Base-by-base conservation (phyloP, 768 basidiomycete species). In the Cystofilobasidium bisporidii region DNA sequence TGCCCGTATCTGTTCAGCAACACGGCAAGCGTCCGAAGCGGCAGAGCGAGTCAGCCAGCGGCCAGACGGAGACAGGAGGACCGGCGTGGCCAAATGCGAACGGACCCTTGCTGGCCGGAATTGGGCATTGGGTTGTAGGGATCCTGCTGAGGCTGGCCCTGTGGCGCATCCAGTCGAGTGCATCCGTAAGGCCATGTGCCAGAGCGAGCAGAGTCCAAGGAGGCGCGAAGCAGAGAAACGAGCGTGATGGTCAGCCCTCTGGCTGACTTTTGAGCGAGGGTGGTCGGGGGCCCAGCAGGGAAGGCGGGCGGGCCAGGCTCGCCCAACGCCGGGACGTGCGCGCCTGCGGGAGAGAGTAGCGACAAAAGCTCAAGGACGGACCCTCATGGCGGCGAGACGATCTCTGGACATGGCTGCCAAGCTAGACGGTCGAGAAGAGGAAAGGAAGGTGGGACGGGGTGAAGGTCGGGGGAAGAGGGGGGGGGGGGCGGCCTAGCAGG, bases 311-410 rank as follows among this genome's bases (percentile, higher is more conserved):
- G n/a, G n/a, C n/a, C n/a, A n/a, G n/a, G n/a, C n/a, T n/a, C n/a
- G 3, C n/a, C 22, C 10, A 9, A 15, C 28, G 17, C 5, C 9
- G 11, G 38, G 28, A n/a, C n/a, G n/a, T n/a, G n/a, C n/a, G n/a
- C n/a, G n/a, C n/a, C n/a, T n/a, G n/a, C n/a, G n/a, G n/a, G n/a
- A n/a, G n/a, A n/a, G n/a, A n/a, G n/a, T n/a, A n/a, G 32, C 36
- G 36, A 36, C 5, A 36, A 5, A 36, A 36, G 40, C 18, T 18
- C 1, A 30, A 50, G 50, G 15, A 68, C 66, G 55, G 48, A 68
- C 66, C 61, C 66, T 68, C 53, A 68, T 62, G 22, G 43, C 66
- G 17, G 66, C 66, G 20, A 68, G 66, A 15, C 66, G 32, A 28
- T 68, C 59, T 26, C 66, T 60, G 53, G 66, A 61, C 66, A 68